Conservation (phyloP, 345 rosid genomes). For the Populus deltoides region DNA sequence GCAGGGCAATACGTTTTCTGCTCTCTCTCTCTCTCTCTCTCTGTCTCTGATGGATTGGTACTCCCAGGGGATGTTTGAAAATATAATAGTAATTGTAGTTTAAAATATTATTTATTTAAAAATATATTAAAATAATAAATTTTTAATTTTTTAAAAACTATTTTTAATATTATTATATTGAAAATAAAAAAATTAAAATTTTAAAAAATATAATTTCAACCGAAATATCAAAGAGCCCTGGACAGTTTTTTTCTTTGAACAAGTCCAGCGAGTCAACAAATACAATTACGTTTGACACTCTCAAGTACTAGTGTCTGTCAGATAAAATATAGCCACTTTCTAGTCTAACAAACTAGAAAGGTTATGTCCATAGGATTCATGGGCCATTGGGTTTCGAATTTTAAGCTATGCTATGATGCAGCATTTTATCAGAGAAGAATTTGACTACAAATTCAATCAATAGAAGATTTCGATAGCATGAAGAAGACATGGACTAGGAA, state of each 20-base stretch:
- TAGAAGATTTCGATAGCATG: background rate
- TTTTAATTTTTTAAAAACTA: too few species aligned
- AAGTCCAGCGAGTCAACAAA: background rate
- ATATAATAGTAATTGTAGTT: too few species aligned
- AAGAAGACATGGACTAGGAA: background rate
- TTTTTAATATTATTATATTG: too few species aligned
- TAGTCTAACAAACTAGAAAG: background rate
- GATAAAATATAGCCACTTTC: background rate
- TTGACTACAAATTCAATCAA: background rate
- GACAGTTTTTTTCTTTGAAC: background rate
- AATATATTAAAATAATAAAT: too few species aligned
- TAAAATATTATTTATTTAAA: too few species aligned
- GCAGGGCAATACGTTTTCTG: too few species aligned
- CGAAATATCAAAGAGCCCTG: too few species aligned
- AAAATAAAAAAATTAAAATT: too few species aligned
- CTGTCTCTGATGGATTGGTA: too few species aligned
- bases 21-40: too few species aligned
- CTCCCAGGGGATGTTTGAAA: too few species aligned
- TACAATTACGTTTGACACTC: background rate
- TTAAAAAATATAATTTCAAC: too few species aligned
- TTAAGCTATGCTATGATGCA: background rate
- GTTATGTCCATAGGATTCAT: background rate
- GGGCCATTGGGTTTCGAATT: background rate
- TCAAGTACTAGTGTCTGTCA: background rate
- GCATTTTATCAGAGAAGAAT: background rate